Evolutionary conservation across 2,329 filamentous ascomycete genomes (phyloP), one percentile per base, ranked within the genome.

Genomic region (Penicillium sumatraense): DNA sequence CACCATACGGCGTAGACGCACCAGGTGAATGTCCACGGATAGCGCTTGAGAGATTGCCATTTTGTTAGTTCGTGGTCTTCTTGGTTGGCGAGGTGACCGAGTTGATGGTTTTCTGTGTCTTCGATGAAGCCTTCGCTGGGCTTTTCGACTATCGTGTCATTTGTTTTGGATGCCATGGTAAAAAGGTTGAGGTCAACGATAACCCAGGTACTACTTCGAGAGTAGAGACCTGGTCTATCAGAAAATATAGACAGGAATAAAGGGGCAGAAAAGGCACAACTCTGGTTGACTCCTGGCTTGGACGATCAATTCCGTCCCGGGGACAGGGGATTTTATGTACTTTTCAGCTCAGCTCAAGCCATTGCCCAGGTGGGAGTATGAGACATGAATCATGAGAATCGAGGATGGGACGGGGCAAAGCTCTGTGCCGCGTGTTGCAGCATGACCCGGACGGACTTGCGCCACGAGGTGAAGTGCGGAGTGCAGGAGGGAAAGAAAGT

Each of bases 1-100:
- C 56, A 59, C 56, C 56, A 59, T 10, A 59, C 56, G 16, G 56
- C 56, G 18, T 59, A 59, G 23, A 51, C n/a, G 27, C 56, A 59
- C 56, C 56, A 59, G n/a, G 40, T n/a, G 33, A 59, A 59, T 14
- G 42, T 51, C 56, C 53, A 59, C 8, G 56, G 56, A 26, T 59
- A 59, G 29, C 35, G 53, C 14, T 51, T 51, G 18, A 59, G 23
- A 31, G 53, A 53, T 49, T 54, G 53, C 53, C 50, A 56, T 49
- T 59, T 59, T 11, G 16, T 49, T 11, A 59, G 36, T 13, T 51
- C 50, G 27, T 54, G 56, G 14, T 59, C 56, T 27, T 59, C 56
- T 36, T 48, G 49, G 18, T 59, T 56, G 45, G 56, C 49, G 8
- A 56, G 44, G n/a, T 56, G 56, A 14, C 53, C 46, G 3, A 59